Evolutionary conservation across 768 basidiomycete species (phyloP), one percentile per base, ranked within the genome.

Genomic region (Calocera viscosa): DNA sequence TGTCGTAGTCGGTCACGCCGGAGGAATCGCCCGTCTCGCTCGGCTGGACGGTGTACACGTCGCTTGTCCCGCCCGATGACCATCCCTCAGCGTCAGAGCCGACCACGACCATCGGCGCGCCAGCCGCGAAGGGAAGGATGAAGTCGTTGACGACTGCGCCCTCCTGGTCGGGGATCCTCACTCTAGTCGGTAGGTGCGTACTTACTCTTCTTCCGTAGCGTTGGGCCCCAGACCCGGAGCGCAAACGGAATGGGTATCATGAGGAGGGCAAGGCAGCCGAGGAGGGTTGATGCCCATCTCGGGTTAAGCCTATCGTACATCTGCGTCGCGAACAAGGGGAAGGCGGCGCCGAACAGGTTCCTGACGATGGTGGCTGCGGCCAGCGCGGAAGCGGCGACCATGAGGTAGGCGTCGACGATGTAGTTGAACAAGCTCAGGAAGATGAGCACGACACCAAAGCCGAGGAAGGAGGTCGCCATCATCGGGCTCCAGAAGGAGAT

Each of bases 271-370:
- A 78, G 63, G 68, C 74, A 73, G 22, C 74, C 78, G 22, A 79
- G 70, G 1, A 78, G 67, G 12, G 76, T 74, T 0, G 75, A 75
- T 11, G 78, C 78, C 73, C 75, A 78, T 69, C 76, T 72, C 24
- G 76, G 74, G 68, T 74, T 75, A 24, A 79, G 69, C 49, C 72
- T 71, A 2, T 72, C 68, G 72, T 77, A 78, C 77, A 79, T 77
- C 68, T 77, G 75, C 12, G 67, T 70, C 0, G 74, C 76, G 68
- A 76, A 78, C 17, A 77, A 70, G 10, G 77, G 75, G 70, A 72
- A 67, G 26, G 39, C 67, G 1, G 69, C 69, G 28, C 71, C 73
- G 30, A 74, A 71, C 1, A 68, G 24, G 16, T 66, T 68, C 1
- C 74, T 69, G 1, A 68, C 47, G 43, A 75, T 71, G 0, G 71